Conservation (phyloP, 2,329 filamentous ascomycete genomes). For the Juglanconis juglandina region DNA sequence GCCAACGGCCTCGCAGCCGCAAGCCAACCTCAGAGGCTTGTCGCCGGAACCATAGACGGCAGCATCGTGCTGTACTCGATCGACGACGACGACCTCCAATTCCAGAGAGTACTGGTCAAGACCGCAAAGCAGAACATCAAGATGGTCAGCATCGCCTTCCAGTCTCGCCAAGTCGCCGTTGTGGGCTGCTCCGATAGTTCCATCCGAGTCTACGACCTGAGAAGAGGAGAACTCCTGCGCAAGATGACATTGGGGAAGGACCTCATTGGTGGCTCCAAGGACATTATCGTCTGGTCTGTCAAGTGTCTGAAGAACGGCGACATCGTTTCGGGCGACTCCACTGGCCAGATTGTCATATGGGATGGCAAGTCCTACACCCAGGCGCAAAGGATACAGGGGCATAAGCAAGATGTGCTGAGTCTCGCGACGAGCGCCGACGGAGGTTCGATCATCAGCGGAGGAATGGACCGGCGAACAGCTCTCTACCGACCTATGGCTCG, state of each 20-base stretch:
- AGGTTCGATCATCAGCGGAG: conserved; percentile 78
- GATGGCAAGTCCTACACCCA: conserved; percentile 89
- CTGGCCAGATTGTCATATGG: conserved; percentile 90
- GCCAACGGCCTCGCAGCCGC: conserved; percentile 22
- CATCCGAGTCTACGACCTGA: conserved; percentile 86
- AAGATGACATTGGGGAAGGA: conserved; percentile 85
- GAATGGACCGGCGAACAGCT: conserved; percentile 85
- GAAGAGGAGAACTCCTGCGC: conserved; percentile 70
- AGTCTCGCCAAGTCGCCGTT: conserved; percentile 75
- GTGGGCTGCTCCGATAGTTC: conserved; percentile 95
- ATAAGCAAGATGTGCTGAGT: conserved; percentile 86
- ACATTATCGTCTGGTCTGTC: conserved; percentile 89
- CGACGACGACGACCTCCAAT: conserved; percentile 76
- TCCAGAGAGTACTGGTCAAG: conserved; percentile 71
- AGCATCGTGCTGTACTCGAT: conserved; percentile 84
- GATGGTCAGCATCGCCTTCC: conserved; percentile 88
- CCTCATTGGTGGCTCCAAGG: conserved; percentile 70
- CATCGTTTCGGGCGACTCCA: conserved; percentile 92
- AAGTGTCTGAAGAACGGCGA: conserved; percentile 83
- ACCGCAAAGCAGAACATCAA: conserved; percentile 80
- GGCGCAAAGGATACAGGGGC: conserved; percentile 77
- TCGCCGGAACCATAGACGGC: conserved; percentile 86
- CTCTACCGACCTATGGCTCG: conserved; percentile 68
- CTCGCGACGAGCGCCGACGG: conserved; percentile 80
- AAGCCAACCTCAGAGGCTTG: conserved; percentile 53